phyloP scores from a whole-genome alignment of 768 basidiomycete species.

The Cyclocybe aegerita region DNA sequence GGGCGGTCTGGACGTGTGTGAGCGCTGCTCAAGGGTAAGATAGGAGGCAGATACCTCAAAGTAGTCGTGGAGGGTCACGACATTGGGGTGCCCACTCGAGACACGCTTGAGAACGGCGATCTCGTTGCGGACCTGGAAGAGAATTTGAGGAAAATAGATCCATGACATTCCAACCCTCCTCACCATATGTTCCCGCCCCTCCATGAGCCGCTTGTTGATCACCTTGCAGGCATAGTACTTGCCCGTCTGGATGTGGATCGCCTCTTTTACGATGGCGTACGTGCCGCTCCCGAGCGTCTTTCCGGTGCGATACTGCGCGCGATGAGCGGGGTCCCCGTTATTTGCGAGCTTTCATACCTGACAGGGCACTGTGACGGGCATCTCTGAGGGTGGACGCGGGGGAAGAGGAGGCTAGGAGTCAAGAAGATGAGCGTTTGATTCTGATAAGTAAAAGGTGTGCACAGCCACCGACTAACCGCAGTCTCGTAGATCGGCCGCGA shows the following conservation, averaged over 20 bases:
- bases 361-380: conserved; percentile 46
- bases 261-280: conserved; percentile 94
- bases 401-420: conserved; percentile 10
- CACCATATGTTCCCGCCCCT: conserved; percentile 97
- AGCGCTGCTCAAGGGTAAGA: conserved; percentile 1
- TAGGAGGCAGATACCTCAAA: conserved; percentile 64
- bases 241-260: conserved; percentile 86
- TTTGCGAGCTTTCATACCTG: conserved; percentile 32
- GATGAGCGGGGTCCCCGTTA: conserved; percentile 3
- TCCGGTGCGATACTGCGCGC: conserved; percentile 76
- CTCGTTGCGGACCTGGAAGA: conserved; percentile 85
- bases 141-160: conserved; percentile 6
- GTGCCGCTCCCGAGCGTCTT: conserved; percentile 89
- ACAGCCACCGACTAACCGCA: conserved; percentile 19
- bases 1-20: conserved; percentile 60
- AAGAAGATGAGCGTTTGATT: conserved; percentile 9
- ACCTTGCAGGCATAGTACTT: conserved; percentile 99
- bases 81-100: conserved; percentile 85
- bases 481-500: conserved; percentile 22
- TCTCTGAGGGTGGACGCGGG: conserved; percentile 7
- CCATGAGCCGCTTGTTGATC: conserved; percentile 99
- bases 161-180: conserved; percentile 21
- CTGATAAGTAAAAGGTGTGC: conserved; percentile 6
- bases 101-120: conserved; percentile 93
- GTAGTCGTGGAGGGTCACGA: conserved; percentile 94